These are phyloP conservation scores for Auricularia sp. DNA, from an alignment of 768 basidiomycete species.

Conservation along the genomic window DNA sequence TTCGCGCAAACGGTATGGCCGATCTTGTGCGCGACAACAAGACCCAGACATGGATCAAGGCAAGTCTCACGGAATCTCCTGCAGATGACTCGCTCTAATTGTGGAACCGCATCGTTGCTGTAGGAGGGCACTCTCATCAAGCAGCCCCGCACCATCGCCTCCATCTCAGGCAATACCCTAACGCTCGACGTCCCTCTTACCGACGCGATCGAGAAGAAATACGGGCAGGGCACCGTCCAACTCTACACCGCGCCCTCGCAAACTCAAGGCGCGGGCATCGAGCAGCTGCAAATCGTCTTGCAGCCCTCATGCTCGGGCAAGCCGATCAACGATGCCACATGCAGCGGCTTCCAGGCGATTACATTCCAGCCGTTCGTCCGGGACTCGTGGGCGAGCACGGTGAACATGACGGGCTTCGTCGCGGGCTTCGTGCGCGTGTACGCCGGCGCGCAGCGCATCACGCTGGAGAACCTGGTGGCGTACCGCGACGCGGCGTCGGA, in stretches of 20 bases:
- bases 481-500: background rate
- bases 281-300: background rate
- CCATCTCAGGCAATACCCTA: background rate
- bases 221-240: background rate
- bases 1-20: background rate
- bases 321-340: background rate
- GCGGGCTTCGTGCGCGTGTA: background rate
- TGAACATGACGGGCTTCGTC: background rate
- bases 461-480: background rate
- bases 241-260: background rate
- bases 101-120: background rate
- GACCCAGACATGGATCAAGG: background rate
- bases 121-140: background rate
- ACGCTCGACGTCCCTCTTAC: background rate
- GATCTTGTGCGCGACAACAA: background rate
- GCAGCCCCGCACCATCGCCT: background rate
- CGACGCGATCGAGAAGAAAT: slow-evolving; percentile 1
- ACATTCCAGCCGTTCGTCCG: background rate
- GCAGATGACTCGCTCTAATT: no score
- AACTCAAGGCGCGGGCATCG: background rate
- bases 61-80: no score
- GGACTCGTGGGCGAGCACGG: background rate
- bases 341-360: background rate
- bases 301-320: background rate
- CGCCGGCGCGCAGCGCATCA: background rate